Percentiles rank a stretch among this genome's conserved stretches.
phyloP scores from a whole-genome alignment of 2,329 filamentous ascomycete species.

The Calonectria crousiana region DNA sequence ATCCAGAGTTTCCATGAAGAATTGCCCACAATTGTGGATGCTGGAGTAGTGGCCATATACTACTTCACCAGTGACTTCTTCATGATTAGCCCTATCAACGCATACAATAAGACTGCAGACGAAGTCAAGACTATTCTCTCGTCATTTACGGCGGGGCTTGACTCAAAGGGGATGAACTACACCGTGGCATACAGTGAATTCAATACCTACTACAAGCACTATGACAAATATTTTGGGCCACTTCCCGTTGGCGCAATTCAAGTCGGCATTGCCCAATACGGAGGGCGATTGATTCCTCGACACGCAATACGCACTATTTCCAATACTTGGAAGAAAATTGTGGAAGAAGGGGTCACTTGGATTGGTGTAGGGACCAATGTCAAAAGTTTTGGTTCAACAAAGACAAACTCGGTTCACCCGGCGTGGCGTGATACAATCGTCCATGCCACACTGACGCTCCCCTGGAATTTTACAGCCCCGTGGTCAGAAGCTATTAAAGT shows the following conservation, averaged over 20 bases:
- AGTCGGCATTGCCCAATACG: slow-evolving; percentile 47
- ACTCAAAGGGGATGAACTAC: slow-evolving; percentile 23
- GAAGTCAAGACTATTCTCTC: slow-evolving; percentile 59
- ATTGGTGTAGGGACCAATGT: slow-evolving; percentile 46
- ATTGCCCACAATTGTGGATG: slow-evolving; percentile 61
- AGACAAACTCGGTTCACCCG: slow-evolving; percentile 54
- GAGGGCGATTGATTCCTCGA: slow-evolving; percentile 35
- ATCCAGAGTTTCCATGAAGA: slow-evolving; percentile 58
- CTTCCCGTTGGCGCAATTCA: slow-evolving; percentile 51
- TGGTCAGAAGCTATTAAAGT: background rate
- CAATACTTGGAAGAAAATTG: slow-evolving; percentile 25
- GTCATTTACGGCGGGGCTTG: slow-evolving; percentile 33
- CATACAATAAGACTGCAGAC: slow-evolving; percentile 57
- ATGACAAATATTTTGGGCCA: slow-evolving; percentile 56
- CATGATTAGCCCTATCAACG: slow-evolving; percentile 52
- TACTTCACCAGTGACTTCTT: slow-evolving; percentile 62
- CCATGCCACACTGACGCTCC: slow-evolving; percentile 27
- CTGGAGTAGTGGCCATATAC: slow-evolving; percentile 63
- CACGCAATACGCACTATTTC: background rate
- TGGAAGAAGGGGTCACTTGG: slow-evolving; percentile 40
- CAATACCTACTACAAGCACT: slow-evolving; percentile 54
- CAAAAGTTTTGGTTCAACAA: slow-evolving; percentile 38
- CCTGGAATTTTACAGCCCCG: slow-evolving; percentile 10
- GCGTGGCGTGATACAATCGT: slow-evolving; percentile 54
- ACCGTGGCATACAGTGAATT: slow-evolving; percentile 35